Base-by-base conservation (phyloP, 345 rosid genomes). In the Boechera divaricarpa region DNA sequence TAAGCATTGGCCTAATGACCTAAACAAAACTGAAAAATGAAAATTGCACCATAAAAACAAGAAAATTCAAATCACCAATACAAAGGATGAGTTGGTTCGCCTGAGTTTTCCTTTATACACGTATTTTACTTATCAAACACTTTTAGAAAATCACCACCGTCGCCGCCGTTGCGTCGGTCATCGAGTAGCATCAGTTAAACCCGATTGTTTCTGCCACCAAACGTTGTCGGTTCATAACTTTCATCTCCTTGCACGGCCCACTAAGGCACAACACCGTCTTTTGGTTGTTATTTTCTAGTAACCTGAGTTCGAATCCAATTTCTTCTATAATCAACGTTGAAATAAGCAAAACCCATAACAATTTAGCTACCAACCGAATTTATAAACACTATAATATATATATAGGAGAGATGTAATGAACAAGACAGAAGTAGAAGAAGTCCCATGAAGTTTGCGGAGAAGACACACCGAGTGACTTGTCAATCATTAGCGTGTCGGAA, bases 361-460 rank as follows among this genome's bases (percentile, higher is more conserved):
- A 9, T 15, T 6, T 6, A 63, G 15, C 35, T 33, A 58, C 42
- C 54, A 70, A 70, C 74, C 42, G 3, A 21, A 24, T 48, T 5
- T 38, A 51, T 62, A 47, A 13, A 56, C 4, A 18, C 35, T 16
- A 33, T 4, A 35, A 9, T 9, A 45, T 16, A 69, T 9, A 29
- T 57, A 4, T 5, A 41, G 13, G 16, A 36, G 53, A 63, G 29
- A 24, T 74, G 72, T 64, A 35, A 69, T 70, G 75, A 63, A 45
- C 45, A 77, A 70, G 75, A 55, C 71, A 70, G 35, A 54, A 56
- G 71, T 55, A 26, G 42, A 71, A 56, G 42, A 71, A 71, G 58
- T 70, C 65, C 67, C 77, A 77, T 77, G 81, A 77, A 71, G 76
- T 71, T 71, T 77, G 81, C 77, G 67, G 81, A 57, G 62, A 71